Percentiles rank a stretch among this genome's conserved stretches.
These are phyloP conservation scores for Pseudogymnoascus pannorum DNA, from an alignment of 2,329 filamentous ascomycete genomes.

Conservation along the genomic window DNA sequence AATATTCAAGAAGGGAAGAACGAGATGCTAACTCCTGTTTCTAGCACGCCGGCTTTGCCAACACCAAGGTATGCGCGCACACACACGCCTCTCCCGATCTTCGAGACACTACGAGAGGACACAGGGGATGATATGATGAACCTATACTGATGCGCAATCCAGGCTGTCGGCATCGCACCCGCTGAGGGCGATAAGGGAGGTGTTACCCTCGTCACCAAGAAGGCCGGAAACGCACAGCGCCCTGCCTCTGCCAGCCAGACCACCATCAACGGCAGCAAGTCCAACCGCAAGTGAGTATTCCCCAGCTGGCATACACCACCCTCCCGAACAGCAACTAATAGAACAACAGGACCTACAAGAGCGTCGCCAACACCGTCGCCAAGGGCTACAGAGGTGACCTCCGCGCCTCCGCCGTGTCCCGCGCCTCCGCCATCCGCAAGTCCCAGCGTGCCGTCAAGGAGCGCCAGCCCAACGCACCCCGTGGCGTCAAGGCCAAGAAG, in stretches of 20 bases:
- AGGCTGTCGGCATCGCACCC: constrained; percentile 73
- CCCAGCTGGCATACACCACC: not conserved
- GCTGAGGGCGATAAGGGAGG: constrained; percentile 62
- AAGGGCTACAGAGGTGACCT: constrained; percentile 83
- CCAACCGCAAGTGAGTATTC: constrained; percentile 69
- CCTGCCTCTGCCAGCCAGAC: constrained; percentile 62
- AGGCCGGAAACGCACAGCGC: constrained; percentile 61
- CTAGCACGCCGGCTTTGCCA: constrained; percentile 86
- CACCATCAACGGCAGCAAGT: constrained; percentile 64
- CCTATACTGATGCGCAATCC: constrained; percentile 19
- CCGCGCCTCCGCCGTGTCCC: constrained; percentile 70
- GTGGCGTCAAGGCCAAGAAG: constrained; percentile 74
- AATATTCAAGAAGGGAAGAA: constrained; percentile 13
- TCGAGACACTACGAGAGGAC: not conserved
- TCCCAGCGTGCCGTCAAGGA: constrained; percentile 76
- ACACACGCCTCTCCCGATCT: not conserved
- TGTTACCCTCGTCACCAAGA: constrained; percentile 80
- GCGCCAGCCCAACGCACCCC: constrained; percentile 62
- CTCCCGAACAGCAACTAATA: not conserved
- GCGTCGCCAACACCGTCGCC: constrained; percentile 73
- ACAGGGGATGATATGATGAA: constrained; percentile 10
- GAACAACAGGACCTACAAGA: constrained; percentile 69
- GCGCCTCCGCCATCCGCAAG: constrained; percentile 76
- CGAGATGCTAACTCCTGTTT: constrained; percentile 9
- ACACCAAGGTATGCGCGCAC: constrained; percentile 67